Conservation (phyloP, 352 stramenopile species). For the Phytophthora cryptogea region DNA sequence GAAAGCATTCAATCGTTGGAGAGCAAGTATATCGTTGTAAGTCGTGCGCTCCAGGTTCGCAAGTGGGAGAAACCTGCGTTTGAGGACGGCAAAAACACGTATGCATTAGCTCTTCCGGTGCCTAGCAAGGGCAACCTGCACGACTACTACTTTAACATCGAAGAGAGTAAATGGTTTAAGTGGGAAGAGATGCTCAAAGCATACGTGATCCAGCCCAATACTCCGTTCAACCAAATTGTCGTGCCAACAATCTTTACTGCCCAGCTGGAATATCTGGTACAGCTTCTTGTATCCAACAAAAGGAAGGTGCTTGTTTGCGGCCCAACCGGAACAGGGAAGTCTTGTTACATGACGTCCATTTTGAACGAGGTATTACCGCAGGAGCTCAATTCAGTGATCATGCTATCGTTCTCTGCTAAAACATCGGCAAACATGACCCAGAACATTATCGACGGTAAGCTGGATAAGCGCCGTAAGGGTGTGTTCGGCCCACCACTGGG, state of each 20-base stretch:
- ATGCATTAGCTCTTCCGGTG: slow-evolving; percentile 51
- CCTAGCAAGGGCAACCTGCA: slow-evolving; percentile 80
- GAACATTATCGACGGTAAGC: slow-evolving; percentile 95
- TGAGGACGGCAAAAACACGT: slow-evolving; percentile 64
- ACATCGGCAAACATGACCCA: slow-evolving; percentile 95
- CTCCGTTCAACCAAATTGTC: slow-evolving; percentile 92
- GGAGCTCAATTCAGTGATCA: slow-evolving; percentile 86
- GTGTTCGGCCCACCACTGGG: slow-evolving; percentile 91
- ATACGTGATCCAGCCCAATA: slow-evolving; percentile 86
- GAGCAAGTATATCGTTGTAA: slow-evolving; percentile 75
- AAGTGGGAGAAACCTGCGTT: slow-evolving; percentile 80
- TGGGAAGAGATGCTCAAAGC: slow-evolving; percentile 91
- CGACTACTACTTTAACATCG: slow-evolving; percentile 88
- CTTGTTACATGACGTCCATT: slow-evolving; percentile 90
- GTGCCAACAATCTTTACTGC: slow-evolving; percentile 94
- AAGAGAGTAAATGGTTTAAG: slow-evolving; percentile 87
- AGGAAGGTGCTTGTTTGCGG: slow-evolving; percentile 91
- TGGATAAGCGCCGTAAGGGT: slow-evolving; percentile 92
- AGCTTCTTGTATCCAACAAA: slow-evolving; percentile 81
- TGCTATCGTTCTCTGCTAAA: slow-evolving; percentile 93
- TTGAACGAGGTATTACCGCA: slow-evolving; percentile 79
- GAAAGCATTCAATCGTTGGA: slow-evolving; percentile 75
- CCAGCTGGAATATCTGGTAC: slow-evolving; percentile 89
- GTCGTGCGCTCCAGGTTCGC: slow-evolving; percentile 77
- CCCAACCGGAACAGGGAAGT: slow-evolving; percentile 94